These are phyloP conservation scores for Phaffomyces thermotolerans DNA, from an alignment of 805 yeast species.

Conservation along the genomic window DNA sequence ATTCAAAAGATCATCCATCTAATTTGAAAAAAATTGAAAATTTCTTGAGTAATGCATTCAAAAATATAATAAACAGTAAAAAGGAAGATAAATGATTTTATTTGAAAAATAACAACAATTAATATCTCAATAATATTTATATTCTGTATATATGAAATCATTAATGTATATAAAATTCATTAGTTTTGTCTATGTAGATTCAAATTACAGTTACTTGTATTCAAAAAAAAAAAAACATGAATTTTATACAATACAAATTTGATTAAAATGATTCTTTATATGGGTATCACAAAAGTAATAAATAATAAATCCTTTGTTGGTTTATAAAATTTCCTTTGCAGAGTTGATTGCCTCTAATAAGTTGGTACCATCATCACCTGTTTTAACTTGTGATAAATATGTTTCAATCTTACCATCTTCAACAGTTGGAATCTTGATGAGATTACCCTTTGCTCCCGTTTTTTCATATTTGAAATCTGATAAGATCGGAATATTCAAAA, in stretches of 20 bases:
- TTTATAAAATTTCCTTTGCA: constrained; percentile 8
- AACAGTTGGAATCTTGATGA: constrained; percentile 61
- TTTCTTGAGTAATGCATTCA: constrained; percentile 46
- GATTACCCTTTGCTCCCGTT: constrained; percentile 51
- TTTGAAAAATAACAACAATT: not conserved
- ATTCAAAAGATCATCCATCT: constrained; percentile 29
- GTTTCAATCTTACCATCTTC: constrained; percentile 53
- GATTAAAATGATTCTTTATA: too few relatives aligned
- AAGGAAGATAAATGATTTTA: constrained; percentile 1
- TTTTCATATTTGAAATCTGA: constrained; percentile 52
- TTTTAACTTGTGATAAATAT: constrained; percentile 70
- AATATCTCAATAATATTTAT: not conserved
- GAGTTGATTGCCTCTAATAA: constrained; percentile 30
- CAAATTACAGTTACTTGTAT: not conserved
- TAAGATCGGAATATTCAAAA: constrained; percentile 59
- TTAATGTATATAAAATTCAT: not conserved
- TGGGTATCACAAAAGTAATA: not conserved
- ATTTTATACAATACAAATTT: too few relatives aligned
- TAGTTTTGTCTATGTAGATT: not conserved
- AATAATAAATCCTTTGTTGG: not conserved
- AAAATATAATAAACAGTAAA: constrained; percentile 23
- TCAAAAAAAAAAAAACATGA: too few relatives aligned
- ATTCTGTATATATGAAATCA: not conserved
- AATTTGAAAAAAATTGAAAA: constrained; percentile 46
- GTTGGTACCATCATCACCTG: constrained; percentile 57